Conservation (phyloP, 257 asterid genomes). For the Nicotiana noctiflora region DNA sequence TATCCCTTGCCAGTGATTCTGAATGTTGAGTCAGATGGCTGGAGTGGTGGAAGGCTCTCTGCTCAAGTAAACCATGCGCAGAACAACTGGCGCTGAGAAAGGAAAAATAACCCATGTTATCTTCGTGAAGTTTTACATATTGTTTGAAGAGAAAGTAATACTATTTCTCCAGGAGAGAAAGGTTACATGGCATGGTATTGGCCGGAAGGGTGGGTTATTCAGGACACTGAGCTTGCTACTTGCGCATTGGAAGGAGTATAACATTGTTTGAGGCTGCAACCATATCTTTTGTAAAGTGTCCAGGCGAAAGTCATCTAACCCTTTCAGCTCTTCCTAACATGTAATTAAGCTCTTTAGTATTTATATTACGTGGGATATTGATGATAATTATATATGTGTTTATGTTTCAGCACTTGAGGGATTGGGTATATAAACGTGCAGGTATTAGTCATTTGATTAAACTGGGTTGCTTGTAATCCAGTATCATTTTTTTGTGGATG, state of each 20-base stretch:
- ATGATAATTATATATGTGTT: not conserved
- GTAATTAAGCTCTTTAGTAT: slow-evolving; percentile 25
- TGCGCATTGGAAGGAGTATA: not conserved
- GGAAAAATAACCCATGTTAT: slow-evolving; percentile 28
- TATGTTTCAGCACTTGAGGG: not conserved
- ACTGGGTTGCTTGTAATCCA: not conserved
- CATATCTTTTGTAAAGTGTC: slow-evolving; percentile 20
- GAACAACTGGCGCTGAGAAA: slow-evolving; percentile 35
- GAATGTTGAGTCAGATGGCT: slow-evolving; percentile 18
- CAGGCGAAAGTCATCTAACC: slow-evolving; percentile 22
- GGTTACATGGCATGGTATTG: slow-evolving; percentile 24
- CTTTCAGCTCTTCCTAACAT: slow-evolving; percentile 33
- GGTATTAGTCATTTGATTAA: not conserved
- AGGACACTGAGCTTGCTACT: not conserved
- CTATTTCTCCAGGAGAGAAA: slow-evolving; percentile 19
- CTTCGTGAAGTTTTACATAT: slow-evolving; percentile 16
- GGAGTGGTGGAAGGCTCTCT: slow-evolving; percentile 25
- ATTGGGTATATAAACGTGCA: not conserved
- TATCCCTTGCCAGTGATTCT: slow-evolving; percentile 11
- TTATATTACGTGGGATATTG: not conserved
- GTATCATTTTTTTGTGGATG: not conserved
- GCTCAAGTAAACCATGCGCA: slow-evolving; percentile 20
- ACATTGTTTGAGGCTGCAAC: slow-evolving; percentile 16
- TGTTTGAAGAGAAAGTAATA: slow-evolving; percentile 4
- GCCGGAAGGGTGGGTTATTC: slow-evolving; percentile 21